Evolutionary conservation across 306 rosid genomes (phyloP), one percentile per base, ranked within the genome.

Genomic region (Vigna radiata): DNA sequence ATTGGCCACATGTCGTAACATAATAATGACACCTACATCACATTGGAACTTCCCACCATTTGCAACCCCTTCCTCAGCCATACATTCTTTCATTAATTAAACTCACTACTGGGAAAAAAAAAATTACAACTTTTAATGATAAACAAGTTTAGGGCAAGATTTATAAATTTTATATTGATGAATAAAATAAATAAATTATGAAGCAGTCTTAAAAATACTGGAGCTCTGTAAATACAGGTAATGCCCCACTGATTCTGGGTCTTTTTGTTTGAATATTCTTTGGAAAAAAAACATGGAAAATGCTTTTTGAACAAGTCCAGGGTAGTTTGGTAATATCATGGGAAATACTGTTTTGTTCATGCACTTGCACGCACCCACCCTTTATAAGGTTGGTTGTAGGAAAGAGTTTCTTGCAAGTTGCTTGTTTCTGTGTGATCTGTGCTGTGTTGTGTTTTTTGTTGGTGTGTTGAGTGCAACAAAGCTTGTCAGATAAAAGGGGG

Each of bases 281-380:
- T 25, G 5, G 5, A 14, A 6, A 2, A 21, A 31, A 69, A 3
- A 31, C 46, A 79, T 2, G 68, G 19, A 39, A 72, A 62, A 27
- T 21, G 6, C 14, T 4, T 71, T 17, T 80, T 80, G 68, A 72
- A 80, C 79, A 73, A 73, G 79, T 74, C 54, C 3, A 58, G 84
- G 84, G 58, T 27, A 75, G 19, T 74, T 59, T 0, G 31, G 84
- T 81, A 68, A 81, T 8, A 68, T 7, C 13, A 23, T 0, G 2
- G 4, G 11, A 15, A 18, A 8, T 2, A 9, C 53, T 18, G 69
- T 10, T 11, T 3, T 53, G 60, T 31, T 43, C 39, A 23, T 21
- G 70, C 74, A 8, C 58, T n/a, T 21, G 64, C 49, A 12, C 49
- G 1, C 37, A 23, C 36, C 0, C 66, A 47, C 46, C 55, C 76